phyloP scores from a whole-genome alignment of 345 rosid genomes.

The Aquilaria sinensis region DNA sequence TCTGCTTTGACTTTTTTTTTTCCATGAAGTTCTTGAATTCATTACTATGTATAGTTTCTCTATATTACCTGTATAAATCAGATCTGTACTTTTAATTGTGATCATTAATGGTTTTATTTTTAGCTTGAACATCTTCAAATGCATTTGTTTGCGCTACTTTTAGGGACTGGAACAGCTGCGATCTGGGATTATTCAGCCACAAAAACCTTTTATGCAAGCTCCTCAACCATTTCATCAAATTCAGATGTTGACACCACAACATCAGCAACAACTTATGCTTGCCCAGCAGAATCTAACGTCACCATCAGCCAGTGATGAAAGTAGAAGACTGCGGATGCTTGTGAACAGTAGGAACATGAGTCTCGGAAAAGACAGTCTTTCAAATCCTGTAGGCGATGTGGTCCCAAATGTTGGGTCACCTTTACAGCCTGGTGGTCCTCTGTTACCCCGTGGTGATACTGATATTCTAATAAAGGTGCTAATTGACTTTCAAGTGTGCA shows the following conservation, averaged over 20 bases:
- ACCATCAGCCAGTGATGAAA: slow-evolving; percentile 41
- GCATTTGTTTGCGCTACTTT: not conserved
- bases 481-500: not conserved
- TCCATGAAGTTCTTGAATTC: too few species aligned
- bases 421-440: slow-evolving; percentile 27
- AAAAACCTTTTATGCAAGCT: slow-evolving; percentile 37
- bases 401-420: slow-evolving; percentile 35
- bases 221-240: slow-evolving; percentile 37
- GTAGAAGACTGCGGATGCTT: slow-evolving; percentile 45
- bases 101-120: too few species aligned
- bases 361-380: slow-evolving; percentile 30
- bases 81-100: too few species aligned
- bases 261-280: slow-evolving; percentile 45
- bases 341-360: slow-evolving; percentile 30
- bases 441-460: slow-evolving; percentile 32
- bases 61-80: too few species aligned
- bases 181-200: slow-evolving; percentile 39
- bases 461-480: slow-evolving; percentile 28
- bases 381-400: slow-evolving; percentile 29
- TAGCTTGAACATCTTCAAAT: too few species aligned
- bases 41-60: too few species aligned
- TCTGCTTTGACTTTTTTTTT: too few species aligned
- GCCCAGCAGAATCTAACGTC: slow-evolving; percentile 44
- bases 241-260: slow-evolving; percentile 17
- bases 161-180: slow-evolving; percentile 53